Conservation (phyloP, 23 red algal genomes). For the Cyanidiococcus yangmingshanensis region DNA sequence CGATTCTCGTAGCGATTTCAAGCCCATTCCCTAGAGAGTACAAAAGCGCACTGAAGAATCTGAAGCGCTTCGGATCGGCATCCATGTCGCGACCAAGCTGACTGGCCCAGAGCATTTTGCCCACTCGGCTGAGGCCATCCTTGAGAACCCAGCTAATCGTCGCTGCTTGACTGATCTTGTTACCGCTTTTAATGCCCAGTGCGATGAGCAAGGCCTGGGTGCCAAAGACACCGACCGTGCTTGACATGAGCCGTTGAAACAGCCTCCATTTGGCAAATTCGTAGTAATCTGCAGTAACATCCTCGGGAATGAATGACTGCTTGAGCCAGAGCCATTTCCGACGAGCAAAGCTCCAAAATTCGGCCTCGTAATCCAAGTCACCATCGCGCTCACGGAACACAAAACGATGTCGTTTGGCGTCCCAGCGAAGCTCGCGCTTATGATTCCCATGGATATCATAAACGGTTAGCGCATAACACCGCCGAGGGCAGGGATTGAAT, state of each 20-base stretch:
- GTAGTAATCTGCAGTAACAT: constrained; percentile 92
- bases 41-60: constrained; percentile 71
- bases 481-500: not conserved
- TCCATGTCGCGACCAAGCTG: constrained; percentile 89
- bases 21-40: constrained; percentile 85
- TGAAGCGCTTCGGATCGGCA: constrained; percentile 89
- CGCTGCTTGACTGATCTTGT: constrained; percentile 36
- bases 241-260: constrained; percentile 71
- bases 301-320: constrained; percentile 80
- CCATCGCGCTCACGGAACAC: not conserved
- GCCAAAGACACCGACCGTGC: constrained; percentile 88
- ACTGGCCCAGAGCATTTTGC: constrained; percentile 97
- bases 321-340: constrained; percentile 20
- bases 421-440: constrained; percentile 8
- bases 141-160: constrained; percentile 92
- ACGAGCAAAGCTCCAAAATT: not conserved
- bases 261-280: constrained; percentile 73
- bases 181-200: constrained; percentile 61
- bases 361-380: constrained; percentile 1
- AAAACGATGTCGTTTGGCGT: not conserved
- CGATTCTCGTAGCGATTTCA: constrained; percentile 89
- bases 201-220: constrained; percentile 87
- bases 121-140: constrained; percentile 84
- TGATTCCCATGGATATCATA: constrained; percentile 2
- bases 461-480: not conserved